Evolutionary conservation across 164 flowering plant genomes (phyloP).

Genomic region (Vitis labrusca): DNA sequence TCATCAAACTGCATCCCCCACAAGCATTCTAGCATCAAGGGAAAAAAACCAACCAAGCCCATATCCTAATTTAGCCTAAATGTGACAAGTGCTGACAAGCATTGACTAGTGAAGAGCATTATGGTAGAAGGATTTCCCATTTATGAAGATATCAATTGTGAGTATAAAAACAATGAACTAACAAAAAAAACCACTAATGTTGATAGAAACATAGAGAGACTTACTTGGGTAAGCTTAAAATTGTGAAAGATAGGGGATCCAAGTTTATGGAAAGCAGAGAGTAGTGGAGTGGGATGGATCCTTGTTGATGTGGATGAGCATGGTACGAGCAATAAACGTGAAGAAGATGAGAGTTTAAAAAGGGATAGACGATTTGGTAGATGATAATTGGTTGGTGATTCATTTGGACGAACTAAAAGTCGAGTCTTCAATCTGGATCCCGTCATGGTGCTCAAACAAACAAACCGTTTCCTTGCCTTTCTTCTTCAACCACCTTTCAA

Average conservation of each 20-base stretch:
- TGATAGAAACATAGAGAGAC: too few relatives aligned
- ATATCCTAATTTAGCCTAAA: not conserved
- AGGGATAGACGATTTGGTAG: slow-evolving; percentile 15
- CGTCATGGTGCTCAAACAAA: not conserved
- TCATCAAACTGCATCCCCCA: not conserved
- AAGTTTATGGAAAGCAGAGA: not conserved
- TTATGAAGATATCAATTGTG: too few relatives aligned
- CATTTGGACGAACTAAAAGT: slow-evolving; percentile 2
- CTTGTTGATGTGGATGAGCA: not conserved
- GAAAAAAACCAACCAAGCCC: not conserved
- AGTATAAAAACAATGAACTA: too few relatives aligned
- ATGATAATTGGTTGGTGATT: slow-evolving; percentile 36
- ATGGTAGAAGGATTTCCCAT: too few relatives aligned
- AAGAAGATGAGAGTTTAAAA: slow-evolving; percentile 13
- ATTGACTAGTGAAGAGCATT: too few relatives aligned
- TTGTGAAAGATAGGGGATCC: too few relatives aligned
- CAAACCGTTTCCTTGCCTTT: too few relatives aligned
- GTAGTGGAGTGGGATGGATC: not conserved
- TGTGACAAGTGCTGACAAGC: too few relatives aligned
- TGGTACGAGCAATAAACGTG: not conserved
- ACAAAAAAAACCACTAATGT: too few relatives aligned
- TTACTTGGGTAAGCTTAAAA: too few relatives aligned
- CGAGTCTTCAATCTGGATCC: slow-evolving; percentile 8
- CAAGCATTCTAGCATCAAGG: not conserved
- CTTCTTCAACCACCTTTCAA: slow-evolving; percentile 33